Evolutionary conservation across 140 eudicot genomes (phyloP).

Genomic region (Ambrosia hybrid): DNA sequence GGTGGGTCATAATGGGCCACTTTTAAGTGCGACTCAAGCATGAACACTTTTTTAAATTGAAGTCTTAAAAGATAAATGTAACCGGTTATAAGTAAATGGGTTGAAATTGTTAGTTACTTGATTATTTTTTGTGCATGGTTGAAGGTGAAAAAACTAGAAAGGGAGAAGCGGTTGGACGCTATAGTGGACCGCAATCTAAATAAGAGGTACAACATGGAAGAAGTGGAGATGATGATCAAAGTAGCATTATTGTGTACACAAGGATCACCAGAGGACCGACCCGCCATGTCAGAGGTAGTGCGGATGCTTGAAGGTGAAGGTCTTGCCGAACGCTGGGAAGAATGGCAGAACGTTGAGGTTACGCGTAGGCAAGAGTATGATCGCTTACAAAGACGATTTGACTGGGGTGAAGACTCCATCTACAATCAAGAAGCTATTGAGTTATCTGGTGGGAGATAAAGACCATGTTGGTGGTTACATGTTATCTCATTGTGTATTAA

Average conservation of each 20-base stretch:
- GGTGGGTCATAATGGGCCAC: too few relatives aligned
- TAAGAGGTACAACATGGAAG: conserved; percentile 50
- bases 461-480: not conserved
- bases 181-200: conserved; percentile 71
- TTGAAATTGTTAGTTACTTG: not conserved
- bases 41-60: too few relatives aligned
- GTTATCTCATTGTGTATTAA: not conserved
- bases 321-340: conserved; percentile 97
- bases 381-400: conserved; percentile 85
- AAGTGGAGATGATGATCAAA: conserved; percentile 94
- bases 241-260: conserved; percentile 95
- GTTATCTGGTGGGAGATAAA: conserved; percentile 88
- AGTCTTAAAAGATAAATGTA: not conserved
- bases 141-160: conserved; percentile 86
- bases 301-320: conserved; percentile 98
- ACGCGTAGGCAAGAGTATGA: conserved; percentile 81
- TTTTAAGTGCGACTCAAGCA: too few relatives aligned
- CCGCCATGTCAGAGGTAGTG: conserved; percentile 94
- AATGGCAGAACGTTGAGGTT: conserved; percentile 85
- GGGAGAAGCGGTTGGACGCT: conserved; percentile 71
- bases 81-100: not conserved
- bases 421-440: conserved; percentile 81
- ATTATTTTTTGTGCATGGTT: not conserved
- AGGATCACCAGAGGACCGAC: conserved; percentile 84
- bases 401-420: conserved; percentile 90